Evolutionary conservation across 208 protist species (phyloP), one percentile per base, ranked within the genome.

Genomic region (Acanthamoeba healyi): DNA sequence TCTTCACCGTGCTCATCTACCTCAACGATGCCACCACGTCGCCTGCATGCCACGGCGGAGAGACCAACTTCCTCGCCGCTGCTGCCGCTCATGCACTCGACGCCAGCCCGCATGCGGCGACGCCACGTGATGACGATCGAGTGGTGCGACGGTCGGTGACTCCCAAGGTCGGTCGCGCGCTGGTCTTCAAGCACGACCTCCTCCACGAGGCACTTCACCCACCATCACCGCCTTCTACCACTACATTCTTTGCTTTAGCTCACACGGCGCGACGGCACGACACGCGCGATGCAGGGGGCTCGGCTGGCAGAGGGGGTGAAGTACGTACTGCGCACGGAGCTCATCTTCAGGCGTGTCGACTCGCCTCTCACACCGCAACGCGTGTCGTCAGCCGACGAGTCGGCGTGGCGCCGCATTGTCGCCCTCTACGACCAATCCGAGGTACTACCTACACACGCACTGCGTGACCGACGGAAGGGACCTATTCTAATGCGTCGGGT

Each of bases 141-240:
- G 38, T 38, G 40, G 72, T 82, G 24, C 2, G 1, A 0, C 29
- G 61, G n/a, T 44, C 14, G 34, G 88, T 82, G 26, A 44, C 38
- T 32, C 88, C 61, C 29, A 61, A 93, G 88, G 88, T 34, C 91
- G 88, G 88, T 0, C 91, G 15, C n/a, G 88, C 67, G 17, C 88
- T 93, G 15, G 88, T 93, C 40, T 93, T 93, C 61, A 17, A 77
- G n/a, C 88, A 93, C 67, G 38, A 93, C 36, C 22, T 93, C 58
- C 38, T 49, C 36, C 88, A 93, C 44, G 44, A 74, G n/a, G 88
- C 19, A 81, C 29, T 70, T 70, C 61, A 70, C 29, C 61, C 29
- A 22, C 61, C 9, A 34, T 24, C n/a, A 79, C 19, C 17, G 38
- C 15, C 42, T 86, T 24, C 22, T 22, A 0, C 24, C n/a, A 24